These are phyloP conservation scores for Astrocystis sublimbata DNA, from an alignment of 495 filamentous ascomycete species.

Conservation along the genomic window DNA sequence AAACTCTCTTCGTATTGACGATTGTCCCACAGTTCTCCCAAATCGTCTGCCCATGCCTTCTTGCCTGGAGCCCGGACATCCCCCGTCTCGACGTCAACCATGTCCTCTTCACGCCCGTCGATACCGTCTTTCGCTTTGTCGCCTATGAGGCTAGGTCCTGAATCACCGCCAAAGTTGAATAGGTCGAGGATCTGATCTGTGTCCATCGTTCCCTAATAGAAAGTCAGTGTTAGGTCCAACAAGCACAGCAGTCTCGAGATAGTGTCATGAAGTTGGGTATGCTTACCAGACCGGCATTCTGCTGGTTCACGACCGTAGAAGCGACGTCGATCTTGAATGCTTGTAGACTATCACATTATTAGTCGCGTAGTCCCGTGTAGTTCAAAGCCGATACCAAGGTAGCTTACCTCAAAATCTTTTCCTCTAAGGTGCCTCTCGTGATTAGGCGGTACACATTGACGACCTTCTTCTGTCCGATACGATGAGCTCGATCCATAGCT, in stretches of 20 bases:
- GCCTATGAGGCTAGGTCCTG: conserved; percentile 59
- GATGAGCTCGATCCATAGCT: conserved; percentile 97
- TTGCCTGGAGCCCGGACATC: conserved; percentile 93
- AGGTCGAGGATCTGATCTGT: conserved; percentile 97
- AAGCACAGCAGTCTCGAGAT: no score
- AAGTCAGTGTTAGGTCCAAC: conserved; percentile 13
- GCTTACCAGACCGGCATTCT: conserved; percentile 86
- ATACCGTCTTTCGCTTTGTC: conserved; percentile 57
- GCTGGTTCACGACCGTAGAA: conserved; percentile 96
- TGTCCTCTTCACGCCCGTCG: conserved; percentile 77
- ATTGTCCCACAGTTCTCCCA: conserved; percentile 96
- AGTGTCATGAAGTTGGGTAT: not conserved
- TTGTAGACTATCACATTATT: conserved; percentile 66
- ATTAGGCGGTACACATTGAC: conserved; percentile 99
- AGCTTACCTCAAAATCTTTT: conserved; percentile 77
- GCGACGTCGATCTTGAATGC: conserved; percentile 99
- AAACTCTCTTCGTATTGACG: conserved; percentile 96
- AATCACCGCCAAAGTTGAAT: conserved; percentile 88
- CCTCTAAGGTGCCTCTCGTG: conserved; percentile 91
- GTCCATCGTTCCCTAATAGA: conserved; percentile 71
- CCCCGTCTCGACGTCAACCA: conserved; percentile 89
- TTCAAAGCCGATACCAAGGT: conserved; percentile 11
- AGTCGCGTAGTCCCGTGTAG: not conserved
- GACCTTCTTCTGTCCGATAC: conserved; percentile 99
- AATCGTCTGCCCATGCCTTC: conserved; percentile 90